A percentile compares a stretch with the other conserved stretches of the same genome.
phyloP scores from a whole-genome alignment of 331 rosid species.

The Quercus lobata region DNA sequence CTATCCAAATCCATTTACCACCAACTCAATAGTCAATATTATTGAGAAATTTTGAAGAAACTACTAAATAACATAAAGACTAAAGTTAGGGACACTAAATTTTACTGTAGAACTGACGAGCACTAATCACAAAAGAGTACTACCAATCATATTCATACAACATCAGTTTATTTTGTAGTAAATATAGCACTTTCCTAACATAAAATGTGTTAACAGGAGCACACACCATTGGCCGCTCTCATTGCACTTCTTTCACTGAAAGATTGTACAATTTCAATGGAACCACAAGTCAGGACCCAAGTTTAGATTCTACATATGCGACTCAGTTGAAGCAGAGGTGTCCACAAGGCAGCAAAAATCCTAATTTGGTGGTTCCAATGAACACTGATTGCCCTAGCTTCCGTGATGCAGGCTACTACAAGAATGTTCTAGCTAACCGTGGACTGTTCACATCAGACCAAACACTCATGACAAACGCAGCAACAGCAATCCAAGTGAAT shows the following conservation, averaged over 20 bases:
- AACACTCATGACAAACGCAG: slow-evolving; percentile 36
- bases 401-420: slow-evolving; percentile 43
- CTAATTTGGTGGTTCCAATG: slow-evolving; percentile 53
- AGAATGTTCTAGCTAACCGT: slow-evolving; percentile 30
- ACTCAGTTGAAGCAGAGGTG: slow-evolving; percentile 47
- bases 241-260: slow-evolving; percentile 46
- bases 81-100: too few species aligned
- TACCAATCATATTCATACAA: too few species aligned
- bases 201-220: slow-evolving; percentile 39
- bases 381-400: slow-evolving; percentile 46
- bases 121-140: too few species aligned
- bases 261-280: slow-evolving; percentile 64
- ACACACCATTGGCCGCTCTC: slow-evolving; percentile 74
- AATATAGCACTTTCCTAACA: too few species aligned
- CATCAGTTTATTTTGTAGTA: too few species aligned
- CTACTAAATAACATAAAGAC: not conserved
- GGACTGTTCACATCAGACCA: slow-evolving; percentile 71
- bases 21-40: not conserved
- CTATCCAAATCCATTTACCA: not conserved
- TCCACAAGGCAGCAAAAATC: slow-evolving; percentile 47
- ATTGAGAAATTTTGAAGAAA: not conserved
- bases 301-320: slow-evolving; percentile 46
- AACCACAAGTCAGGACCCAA: slow-evolving; percentile 52
- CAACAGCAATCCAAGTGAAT: slow-evolving; percentile 42
- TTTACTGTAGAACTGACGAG: too few species aligned